Percentiles rank a stretch among this genome's conserved stretches.
These are phyloP conservation scores for Marsdenia floribunda DNA, from an alignment of 257 asterid species.

Conservation along the genomic window DNA sequence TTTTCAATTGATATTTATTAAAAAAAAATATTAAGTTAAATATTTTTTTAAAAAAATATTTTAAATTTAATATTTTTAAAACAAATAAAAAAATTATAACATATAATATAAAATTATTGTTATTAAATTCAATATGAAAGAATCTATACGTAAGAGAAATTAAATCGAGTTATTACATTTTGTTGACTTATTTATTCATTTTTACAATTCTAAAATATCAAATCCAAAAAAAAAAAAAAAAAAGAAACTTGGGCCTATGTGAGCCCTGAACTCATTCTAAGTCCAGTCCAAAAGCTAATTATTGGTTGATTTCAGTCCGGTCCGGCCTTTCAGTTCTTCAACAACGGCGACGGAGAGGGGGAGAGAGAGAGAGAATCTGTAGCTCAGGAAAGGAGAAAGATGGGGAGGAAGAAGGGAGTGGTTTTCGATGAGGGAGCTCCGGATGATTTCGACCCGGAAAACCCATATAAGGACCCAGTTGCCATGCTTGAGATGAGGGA, in stretches of 20 bases:
- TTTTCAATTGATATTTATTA: too few relatives aligned
- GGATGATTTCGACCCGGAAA: constrained; percentile 77
- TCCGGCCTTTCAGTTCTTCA: neutral
- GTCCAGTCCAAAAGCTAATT: neutral
- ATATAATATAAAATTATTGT: too few relatives aligned
- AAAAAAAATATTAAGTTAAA: too few relatives aligned
- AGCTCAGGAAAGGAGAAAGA: constrained; percentile 13
- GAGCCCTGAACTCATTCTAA: neutral
- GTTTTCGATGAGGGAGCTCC: constrained; percentile 82
- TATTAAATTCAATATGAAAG: too few relatives aligned
- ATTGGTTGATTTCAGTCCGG: neutral
- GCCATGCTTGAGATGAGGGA: constrained; percentile 93
- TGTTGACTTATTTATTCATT: too few relatives aligned
- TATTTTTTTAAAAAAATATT: too few relatives aligned
- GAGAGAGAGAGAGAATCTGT: neutral
- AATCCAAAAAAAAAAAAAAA: too few relatives aligned
- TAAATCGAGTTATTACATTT: too few relatives aligned
- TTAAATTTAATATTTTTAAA: too few relatives aligned
- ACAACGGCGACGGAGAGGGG: too few relatives aligned
- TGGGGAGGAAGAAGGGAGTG: constrained; percentile 88
- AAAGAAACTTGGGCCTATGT: neutral
- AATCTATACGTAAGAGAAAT: too few relatives aligned
- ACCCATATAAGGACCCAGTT: constrained; percentile 93
- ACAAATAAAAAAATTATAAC: too few relatives aligned
- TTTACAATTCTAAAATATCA: neutral